These are phyloP conservation scores for Phytophthora chlamydospora DNA, from an alignment of 352 stramenopile genomes.

Conservation along the genomic window DNA sequence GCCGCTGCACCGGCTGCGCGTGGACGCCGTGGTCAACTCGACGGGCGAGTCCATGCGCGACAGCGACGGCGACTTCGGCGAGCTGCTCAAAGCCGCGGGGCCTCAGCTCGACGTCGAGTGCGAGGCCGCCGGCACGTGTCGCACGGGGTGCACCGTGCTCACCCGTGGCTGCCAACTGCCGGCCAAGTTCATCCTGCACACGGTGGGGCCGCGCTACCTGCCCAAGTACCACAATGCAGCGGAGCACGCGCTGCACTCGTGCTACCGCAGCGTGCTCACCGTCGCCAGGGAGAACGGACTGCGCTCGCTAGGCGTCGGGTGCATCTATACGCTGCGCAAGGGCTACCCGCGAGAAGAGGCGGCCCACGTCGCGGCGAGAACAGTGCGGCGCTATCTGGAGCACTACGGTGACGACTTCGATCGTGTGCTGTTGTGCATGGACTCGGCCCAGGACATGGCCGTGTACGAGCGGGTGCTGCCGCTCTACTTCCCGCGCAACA, in stretches of 20 bases:
- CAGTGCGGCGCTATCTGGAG: constrained; percentile 81
- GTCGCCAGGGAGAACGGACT: constrained; percentile 71
- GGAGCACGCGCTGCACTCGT: constrained; percentile 83
- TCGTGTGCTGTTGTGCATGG: constrained; percentile 69
- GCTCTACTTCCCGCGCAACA: constrained; percentile 74
- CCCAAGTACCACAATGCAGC: constrained; percentile 76
- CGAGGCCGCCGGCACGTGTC: constrained; percentile 57
- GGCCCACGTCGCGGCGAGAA: constrained; percentile 71
- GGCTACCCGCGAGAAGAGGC: constrained; percentile 81
- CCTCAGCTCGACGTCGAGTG: constrained; percentile 81
- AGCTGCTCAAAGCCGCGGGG: constrained; percentile 73
- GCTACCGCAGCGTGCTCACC: constrained; percentile 72
- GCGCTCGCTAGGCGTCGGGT: constrained; percentile 72
- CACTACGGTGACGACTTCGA: constrained; percentile 67
- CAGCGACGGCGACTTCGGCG: constrained; percentile 62
- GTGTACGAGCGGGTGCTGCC: constrained; percentile 69
- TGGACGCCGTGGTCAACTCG: constrained; percentile 82
- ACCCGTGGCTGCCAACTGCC: constrained; percentile 79
- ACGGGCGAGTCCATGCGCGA: constrained; percentile 79
- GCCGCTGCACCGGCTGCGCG: constrained; percentile 54
- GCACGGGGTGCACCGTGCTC: constrained; percentile 84
- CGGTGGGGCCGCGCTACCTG: constrained; percentile 86
- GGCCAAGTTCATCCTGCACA: constrained; percentile 82
- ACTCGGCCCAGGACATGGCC: constrained; percentile 62
- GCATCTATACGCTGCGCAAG: constrained; percentile 78